Base-by-base conservation (phyloP, 1,284 basidiomycete species). In the Microbotryum intermedium region DNA sequence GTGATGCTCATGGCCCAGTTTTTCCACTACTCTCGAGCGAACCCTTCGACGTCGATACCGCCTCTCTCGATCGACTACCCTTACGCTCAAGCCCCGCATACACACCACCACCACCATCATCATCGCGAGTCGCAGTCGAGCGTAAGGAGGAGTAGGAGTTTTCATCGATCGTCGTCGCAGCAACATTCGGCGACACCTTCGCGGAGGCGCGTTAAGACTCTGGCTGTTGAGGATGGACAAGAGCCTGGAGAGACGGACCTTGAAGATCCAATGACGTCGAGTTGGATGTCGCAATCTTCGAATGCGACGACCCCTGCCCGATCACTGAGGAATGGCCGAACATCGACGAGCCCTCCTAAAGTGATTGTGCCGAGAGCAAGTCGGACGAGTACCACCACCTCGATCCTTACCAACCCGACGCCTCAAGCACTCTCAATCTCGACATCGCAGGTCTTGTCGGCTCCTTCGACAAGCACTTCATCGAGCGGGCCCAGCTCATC, bases 271-370 rank as follows among this genome's bases (percentile, higher is more conserved):
- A 76, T 88, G 68, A 78, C 81, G 2, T 83, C 84, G 50, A 88
- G 86, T 69, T 83, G 85, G 70, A 80, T 84, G 71, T 88, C 87
- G 0, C 87, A 88, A 30, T 43, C 57, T 1, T 64, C 59, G 21
- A 23, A 42, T 13, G 23, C 13, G 13, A 26, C 58, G 26, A 46
- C 34, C 2, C 26, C 43, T 29, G 42, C 21, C 26, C 58, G 43
- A n/a, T 59, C 34, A 39, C 18, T 39, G 34, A 39, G 10, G 13
- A 39, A 39, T 5, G 34, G 34, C 6, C 34, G 34, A 39, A 39
- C 34, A 5, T 39, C 34, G 34, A 39, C 34, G 34, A 39, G 34
- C 11, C 11, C 34, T 16, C 18, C 34, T 1, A 16, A 39, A 39
- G 34, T 39, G 34, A 39, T 39, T 5, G 34, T 18, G 13, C 34